Evolutionary conservation across 106 monocot species (phyloP), one percentile per base, ranked within the genome.

Genomic region (Hemerocallis citrina): DNA sequence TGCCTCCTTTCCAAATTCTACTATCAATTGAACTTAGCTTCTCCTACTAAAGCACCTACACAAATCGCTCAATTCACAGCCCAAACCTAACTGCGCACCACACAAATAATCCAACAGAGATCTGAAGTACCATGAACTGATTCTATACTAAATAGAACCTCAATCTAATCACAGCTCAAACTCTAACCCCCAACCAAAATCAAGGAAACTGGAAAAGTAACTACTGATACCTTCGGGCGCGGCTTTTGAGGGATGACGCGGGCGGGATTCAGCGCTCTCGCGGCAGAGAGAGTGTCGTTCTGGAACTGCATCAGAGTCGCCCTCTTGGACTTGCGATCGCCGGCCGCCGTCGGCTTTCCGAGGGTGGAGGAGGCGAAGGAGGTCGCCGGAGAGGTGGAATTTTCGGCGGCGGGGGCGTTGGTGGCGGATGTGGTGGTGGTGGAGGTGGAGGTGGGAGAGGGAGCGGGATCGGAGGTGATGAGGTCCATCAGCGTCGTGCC

Each of bases 241-340:
- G 82, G 79, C 42, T 68, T 67, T 52, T 86, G 81, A 0, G 81
- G 84, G 24, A 63, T 67, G 61, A 68, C 54, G 33, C 69, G 80
- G 56, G 84, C 84, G 40, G 90, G 95, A 57, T 98, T 98, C 61
- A 98, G 68, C 46, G 96, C 91, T 70, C 82, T 98, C 42, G 96
- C 96, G 27, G 82, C 96, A 5, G 87, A 74, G 50, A 98, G 87
- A 60, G 96, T 98, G 43, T 98, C 96, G 50, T 62, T 84, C 87
- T 87, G 96, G 84, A 98, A 77, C 88, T 98, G 91, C 64, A 75
- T 81, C 74, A 98, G 66, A 31, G 84, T 72, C 29, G 64, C 66
- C 77, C 69, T 79, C 74, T 71, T 98, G 47, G 83, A 71, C 79
- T 75, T 98, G 46, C 76, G 73, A 63, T 98, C 91, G 4, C 77